Percentiles rank a stretch among this genome's conserved stretches.
These are phyloP conservation scores for Acephala macrosclerotiorum DNA, from an alignment of 2,329 filamentous ascomycete species.

Conservation along the genomic window DNA sequence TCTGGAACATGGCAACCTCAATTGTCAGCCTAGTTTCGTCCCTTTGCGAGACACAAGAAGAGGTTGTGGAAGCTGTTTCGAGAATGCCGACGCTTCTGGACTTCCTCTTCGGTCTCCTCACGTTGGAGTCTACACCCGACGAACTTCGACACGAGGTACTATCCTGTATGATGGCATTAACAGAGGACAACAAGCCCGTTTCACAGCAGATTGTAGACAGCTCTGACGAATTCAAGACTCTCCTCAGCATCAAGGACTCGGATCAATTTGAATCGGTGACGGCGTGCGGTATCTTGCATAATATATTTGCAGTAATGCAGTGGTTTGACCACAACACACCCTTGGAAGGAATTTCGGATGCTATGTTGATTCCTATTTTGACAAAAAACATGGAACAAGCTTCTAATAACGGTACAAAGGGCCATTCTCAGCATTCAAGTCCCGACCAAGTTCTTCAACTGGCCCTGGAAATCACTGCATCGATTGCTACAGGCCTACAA, in stretches of 20 bases:
- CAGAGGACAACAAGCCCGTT: slow-evolving; percentile 65
- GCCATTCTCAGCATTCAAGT: slow-evolving; percentile 33
- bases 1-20: slow-evolving; percentile 62
- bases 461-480: slow-evolving; percentile 68
- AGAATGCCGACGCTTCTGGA: slow-evolving; percentile 56
- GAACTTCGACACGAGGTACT: slow-evolving; percentile 54
- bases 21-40: slow-evolving; percentile 60
- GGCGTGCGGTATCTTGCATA: slow-evolving; percentile 68
- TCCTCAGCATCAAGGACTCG: slow-evolving; percentile 57
- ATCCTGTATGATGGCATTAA: slow-evolving; percentile 63
- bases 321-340: slow-evolving; percentile 61
- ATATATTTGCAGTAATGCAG: slow-evolving; percentile 61
- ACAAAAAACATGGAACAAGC: slow-evolving; percentile 40
- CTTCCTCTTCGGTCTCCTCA: slow-evolving; percentile 62
- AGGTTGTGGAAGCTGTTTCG: slow-evolving; percentile 63
- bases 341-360: slow-evolving; percentile 57
- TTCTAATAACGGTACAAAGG: slow-evolving; percentile 32
- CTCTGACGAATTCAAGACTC: slow-evolving; percentile 56
- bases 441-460: slow-evolving; percentile 47
- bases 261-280: slow-evolving; percentile 59
- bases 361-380: slow-evolving; percentile 56
- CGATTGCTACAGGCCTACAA: slow-evolving; percentile 67
- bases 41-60: slow-evolving; percentile 65
- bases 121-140: slow-evolving; percentile 48
- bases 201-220: slow-evolving; percentile 61